Base-by-base conservation (phyloP, 768 basidiomycete genomes). In the Phanerodontia chrysosporium region DNA sequence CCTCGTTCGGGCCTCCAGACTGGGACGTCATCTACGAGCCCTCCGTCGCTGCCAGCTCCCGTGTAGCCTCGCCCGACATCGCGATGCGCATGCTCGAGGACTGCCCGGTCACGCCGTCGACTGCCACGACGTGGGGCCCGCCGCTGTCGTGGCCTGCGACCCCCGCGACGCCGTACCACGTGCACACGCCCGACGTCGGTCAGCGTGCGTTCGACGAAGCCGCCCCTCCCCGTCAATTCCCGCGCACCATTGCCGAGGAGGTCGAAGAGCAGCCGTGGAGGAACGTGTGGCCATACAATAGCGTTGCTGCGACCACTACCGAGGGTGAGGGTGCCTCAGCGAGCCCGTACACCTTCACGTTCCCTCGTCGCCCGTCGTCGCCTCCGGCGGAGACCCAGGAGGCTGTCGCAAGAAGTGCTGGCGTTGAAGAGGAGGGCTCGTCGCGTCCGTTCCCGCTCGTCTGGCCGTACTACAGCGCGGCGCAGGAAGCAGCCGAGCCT, bases 1-100 rank as follows among this genome's bases (percentile, higher is more conserved):
- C 84, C 1, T 84, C 82, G 18, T 81, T 79, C 68, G 83, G 81
- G 2, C 82, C 80, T n/a, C 74, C 73, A 10, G 82, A 83, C 63
- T 77, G 80, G 55, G 76, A 78, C 24, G 51, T 55, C 22, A 59
- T 73, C 39, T 69, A 73, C 52, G 78, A 75, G 8, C 74, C 70
- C 12, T 64, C 67, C 21, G 52, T 27, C 12, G 66, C 72, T 7
- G 73, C 69, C 32, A 64, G 70, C 29, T 72, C 74, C 27, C 74
- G 76, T 42, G 66, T 82, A 21, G 80, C 79, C 13, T 80, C 85
- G 16, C 85, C 83, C 22, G 76, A 82, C 63, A 45, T 83, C 29
- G 79, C 67, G 3, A 64, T 66, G 21, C 69, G 79, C 27, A 66
- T 69, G 36, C 64, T 73, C 21, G 72, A 63, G 13, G 78, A 77